These are phyloP conservation scores for Zygoascus meyerae DNA, from an alignment of 1,139 yeast species.

Conservation along the genomic window DNA sequence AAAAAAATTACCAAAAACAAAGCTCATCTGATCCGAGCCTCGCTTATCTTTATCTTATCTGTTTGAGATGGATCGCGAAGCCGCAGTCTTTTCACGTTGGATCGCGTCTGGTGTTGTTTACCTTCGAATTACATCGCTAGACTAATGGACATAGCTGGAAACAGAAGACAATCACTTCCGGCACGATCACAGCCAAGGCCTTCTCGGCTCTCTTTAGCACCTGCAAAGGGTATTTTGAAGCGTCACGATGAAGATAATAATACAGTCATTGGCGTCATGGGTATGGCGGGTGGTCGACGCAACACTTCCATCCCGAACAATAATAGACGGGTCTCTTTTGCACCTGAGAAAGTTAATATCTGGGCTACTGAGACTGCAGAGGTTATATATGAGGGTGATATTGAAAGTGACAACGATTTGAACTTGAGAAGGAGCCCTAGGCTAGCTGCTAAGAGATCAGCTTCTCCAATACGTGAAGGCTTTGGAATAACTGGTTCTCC, in stretches of 20 bases:
- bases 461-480: conserved; percentile 5
- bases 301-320: conserved; percentile 8
- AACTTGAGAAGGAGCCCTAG: conserved; percentile 11
- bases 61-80: background rate
- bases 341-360: conserved; percentile 42
- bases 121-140: background rate
- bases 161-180: conserved; percentile 5
- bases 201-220: conserved; percentile 17
- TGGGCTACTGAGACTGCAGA: conserved; percentile 3
- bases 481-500: background rate
- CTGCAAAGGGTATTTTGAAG: conserved; percentile 23
- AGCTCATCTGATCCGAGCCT: background rate
- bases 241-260: conserved; percentile 16
- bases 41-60: background rate
- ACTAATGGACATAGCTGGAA: conserved; percentile 3
- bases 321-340: conserved; percentile 43
- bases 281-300: conserved; percentile 14
- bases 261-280: conserved; percentile 26
- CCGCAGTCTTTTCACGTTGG: background rate
- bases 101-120: conserved; percentile 4
- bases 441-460: conserved; percentile 11
- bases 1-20: no score
- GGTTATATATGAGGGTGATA: conserved; percentile 11
- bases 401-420: conserved; percentile 2
- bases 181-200: conserved; percentile 9